Evolutionary conservation across 2,329 filamentous ascomycete genomes (phyloP), one percentile per base, ranked within the genome.

Genomic region (Capronia epimyces): DNA sequence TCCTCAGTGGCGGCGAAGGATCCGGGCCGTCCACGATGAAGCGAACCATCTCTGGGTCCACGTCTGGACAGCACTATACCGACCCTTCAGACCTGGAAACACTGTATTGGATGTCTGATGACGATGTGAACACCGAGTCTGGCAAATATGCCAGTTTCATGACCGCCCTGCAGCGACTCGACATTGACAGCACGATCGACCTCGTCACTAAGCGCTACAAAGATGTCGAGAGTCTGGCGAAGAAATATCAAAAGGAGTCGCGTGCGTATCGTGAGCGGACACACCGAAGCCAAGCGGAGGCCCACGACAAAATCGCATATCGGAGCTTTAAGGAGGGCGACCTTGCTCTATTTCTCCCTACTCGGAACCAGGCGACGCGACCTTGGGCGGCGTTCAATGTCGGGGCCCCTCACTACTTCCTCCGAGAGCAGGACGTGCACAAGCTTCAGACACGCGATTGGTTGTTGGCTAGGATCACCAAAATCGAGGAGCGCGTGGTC

Each of bases 351-450:
- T 98, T 98, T 72, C 72, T 98, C 34, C 93, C 93, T 0, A 98
- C 93, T 0, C 80, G 91, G 29, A 97, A 96, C 65, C 90, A 97
- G 69, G 87, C 87, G 31, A 93, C 89, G 3, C 86, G 91, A 13
- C 91, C 93, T 0, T 98, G 93, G 93, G 93, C 93, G 3, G 93
- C 93, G 0, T 98, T 98, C 77, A 98, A 98, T 63, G 87, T 98
- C 25, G 91, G 90, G 1, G 95, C 91, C 53, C 93, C 93, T 7
- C 93, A 98, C 67, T 97, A 93, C 71, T 98, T 98, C 72, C 77
- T 98, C 2, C 86, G 89, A 29, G 93, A 98, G 68, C 87, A 94
- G 66, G 91, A 97, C 62, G 79, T 78, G 1, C 94, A 98, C 69
- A 84, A 88, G 54, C 75, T 98, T 4, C 82, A 84, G 24, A 84